Conservation (phyloP, 495 filamentous ascomycete species). For the Extremus antarcticus region DNA sequence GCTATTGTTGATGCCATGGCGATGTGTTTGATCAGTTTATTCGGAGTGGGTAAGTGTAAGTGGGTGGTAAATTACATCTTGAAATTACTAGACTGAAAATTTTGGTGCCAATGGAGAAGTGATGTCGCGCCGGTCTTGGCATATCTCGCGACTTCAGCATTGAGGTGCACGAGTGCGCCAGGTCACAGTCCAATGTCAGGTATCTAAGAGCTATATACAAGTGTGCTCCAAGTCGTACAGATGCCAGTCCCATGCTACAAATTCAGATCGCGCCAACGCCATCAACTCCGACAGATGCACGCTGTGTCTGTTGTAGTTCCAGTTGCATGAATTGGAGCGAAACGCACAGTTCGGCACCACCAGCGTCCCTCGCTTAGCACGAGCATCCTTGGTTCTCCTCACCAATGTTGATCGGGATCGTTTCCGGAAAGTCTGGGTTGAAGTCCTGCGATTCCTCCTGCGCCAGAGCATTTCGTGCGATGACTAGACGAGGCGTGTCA, state of each 20-base stretch:
- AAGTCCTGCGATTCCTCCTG: slow-evolving; percentile 95
- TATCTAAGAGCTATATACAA: too few species aligned
- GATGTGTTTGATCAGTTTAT: too few species aligned
- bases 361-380: slow-evolving; percentile 42
- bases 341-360: neutral
- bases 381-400: slow-evolving; percentile 84
- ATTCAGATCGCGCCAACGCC: neutral
- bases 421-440: slow-evolving; percentile 87
- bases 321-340: too few species aligned
- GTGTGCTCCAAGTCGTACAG: too few species aligned
- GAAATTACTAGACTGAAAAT: too few species aligned
- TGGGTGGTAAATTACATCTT: too few species aligned
- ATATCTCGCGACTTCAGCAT: neutral
- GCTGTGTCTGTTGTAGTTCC: neutral
- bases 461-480: slow-evolving; percentile 85
- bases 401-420: slow-evolving; percentile 93
- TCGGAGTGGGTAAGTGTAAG: too few species aligned
- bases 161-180: too few species aligned
- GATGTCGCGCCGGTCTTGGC: neutral
- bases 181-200: too few species aligned
- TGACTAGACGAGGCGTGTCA: slow-evolving; percentile 48
- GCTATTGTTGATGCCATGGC: neutral
- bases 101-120: neutral
- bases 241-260: neutral
- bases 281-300: neutral